Conservation (phyloP, 1,139 yeast genomes). For the Candida pseudoviswanathii region DNA sequence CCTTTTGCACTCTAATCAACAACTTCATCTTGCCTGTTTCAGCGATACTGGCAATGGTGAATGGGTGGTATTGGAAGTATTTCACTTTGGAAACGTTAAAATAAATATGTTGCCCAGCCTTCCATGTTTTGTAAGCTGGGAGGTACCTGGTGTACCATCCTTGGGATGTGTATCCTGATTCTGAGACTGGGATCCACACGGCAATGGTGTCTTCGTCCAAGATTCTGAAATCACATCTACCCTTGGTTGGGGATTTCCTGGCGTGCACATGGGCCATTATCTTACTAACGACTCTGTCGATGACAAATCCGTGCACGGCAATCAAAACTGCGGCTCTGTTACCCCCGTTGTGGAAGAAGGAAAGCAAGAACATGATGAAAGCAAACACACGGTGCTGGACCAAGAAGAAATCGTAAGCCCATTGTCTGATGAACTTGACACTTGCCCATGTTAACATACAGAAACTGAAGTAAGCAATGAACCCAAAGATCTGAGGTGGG, state of each 20-base stretch:
- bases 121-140: constrained; percentile 47
- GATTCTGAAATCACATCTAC: constrained; percentile 37
- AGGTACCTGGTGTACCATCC: constrained; percentile 34
- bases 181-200: constrained; percentile 37
- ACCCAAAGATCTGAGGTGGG: constrained; percentile 56
- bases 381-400: constrained; percentile 46
- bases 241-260: constrained; percentile 40
- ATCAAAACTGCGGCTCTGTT: constrained; percentile 38
- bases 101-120: constrained; percentile 50
- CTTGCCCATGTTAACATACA: constrained; percentile 41
- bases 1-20: constrained; percentile 41
- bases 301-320: constrained; percentile 46
- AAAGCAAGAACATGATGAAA: constrained; percentile 46
- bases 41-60: constrained; percentile 45
- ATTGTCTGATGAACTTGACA: constrained; percentile 36
- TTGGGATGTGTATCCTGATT: constrained; percentile 9
- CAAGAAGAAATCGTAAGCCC: constrained; percentile 48
- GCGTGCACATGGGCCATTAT: constrained; percentile 34
- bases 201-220: constrained; percentile 44
- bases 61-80: constrained; percentile 47
- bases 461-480: constrained; percentile 46
- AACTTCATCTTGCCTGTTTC: constrained; percentile 41
- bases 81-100: constrained; percentile 41
- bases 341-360: constrained; percentile 44
- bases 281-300: constrained; percentile 40